A percentile compares a stretch with the other conserved stretches of the same genome.
Conservation (phyloP, 257 asterid genomes). For the Nicotiana undulata region DNA sequence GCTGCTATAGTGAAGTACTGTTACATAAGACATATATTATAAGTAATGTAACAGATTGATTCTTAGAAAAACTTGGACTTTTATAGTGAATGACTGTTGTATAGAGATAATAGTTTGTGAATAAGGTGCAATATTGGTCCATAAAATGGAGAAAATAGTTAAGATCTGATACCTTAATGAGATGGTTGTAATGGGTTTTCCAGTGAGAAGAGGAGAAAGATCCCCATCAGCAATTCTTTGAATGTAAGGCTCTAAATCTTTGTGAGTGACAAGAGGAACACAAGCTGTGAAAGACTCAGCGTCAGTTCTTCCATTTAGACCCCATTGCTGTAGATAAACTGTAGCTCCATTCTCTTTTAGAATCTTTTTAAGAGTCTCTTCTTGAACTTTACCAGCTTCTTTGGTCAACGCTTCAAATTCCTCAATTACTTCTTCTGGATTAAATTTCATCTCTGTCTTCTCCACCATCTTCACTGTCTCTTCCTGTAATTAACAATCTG, state of each 20-base stretch:
- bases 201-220: slow-evolving; percentile 54
- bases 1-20: too few relatives aligned
- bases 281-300: slow-evolving; percentile 48
- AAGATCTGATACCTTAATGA: slow-evolving; percentile 56
- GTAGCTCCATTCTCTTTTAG: slow-evolving; percentile 71
- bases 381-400: slow-evolving; percentile 68
- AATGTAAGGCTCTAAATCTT: slow-evolving; percentile 76
- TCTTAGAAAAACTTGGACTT: too few relatives aligned
- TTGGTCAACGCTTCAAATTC: slow-evolving; percentile 66
- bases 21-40: too few relatives aligned
- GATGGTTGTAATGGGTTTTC: slow-evolving; percentile 69
- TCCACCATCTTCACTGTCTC: slow-evolving; percentile 34
- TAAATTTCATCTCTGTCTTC: slow-evolving; percentile 49
- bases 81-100: too few relatives aligned
- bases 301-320: slow-evolving; percentile 70
- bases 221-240: slow-evolving; percentile 70
- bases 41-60: rapidly evolving
- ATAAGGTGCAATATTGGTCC: not conserved
- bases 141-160: not conserved
- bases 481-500: slow-evolving; percentile 12
- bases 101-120: not conserved
- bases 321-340: slow-evolving; percentile 68
- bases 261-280: slow-evolving; percentile 66
- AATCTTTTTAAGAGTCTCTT: slow-evolving; percentile 60
- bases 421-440: slow-evolving; percentile 53